phyloP scores from a whole-genome alignment of 305 asterid genomes.

The Fraxinus ornus region DNA sequence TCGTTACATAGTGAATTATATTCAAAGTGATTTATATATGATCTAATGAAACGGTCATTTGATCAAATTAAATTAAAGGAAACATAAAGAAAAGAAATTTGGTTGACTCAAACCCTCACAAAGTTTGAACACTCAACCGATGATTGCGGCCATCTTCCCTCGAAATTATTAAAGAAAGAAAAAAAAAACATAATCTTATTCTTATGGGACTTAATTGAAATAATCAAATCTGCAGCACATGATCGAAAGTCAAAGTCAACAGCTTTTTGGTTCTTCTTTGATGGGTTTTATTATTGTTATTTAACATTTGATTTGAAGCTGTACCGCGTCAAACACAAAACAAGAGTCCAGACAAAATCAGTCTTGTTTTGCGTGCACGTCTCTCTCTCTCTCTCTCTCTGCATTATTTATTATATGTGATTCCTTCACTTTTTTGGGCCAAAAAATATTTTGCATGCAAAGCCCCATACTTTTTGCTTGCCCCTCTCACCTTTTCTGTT shows the following conservation, averaged over 20 bases:
- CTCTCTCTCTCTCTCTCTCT: conserved; percentile 26
- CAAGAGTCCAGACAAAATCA: conserved; percentile 50
- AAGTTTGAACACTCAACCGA: conserved; percentile 53
- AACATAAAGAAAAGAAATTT: conserved; percentile 11
- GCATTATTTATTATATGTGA: conserved; percentile 2
- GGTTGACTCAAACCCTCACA: conserved; percentile 42
- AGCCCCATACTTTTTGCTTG: conserved; percentile 1
- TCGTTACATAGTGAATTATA: background rate
- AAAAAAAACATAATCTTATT: background rate
- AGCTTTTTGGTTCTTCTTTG: conserved; percentile 31
- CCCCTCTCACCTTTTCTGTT: background rate
- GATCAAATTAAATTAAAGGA: background rate
- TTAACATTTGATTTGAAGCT: conserved; percentile 36
- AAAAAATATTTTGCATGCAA: conserved; percentile 19
- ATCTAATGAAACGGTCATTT: background rate
- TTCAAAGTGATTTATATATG: background rate
- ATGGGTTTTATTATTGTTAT: conserved; percentile 13
- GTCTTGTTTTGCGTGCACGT: conserved; percentile 48
- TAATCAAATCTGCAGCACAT: conserved; percentile 37
- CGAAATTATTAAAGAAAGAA: background rate
- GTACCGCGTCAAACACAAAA: conserved; percentile 56
- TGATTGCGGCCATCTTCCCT: conserved; percentile 63
- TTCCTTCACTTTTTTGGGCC: conserved; percentile 1
- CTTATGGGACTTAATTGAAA: background rate
- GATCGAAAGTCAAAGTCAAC: conserved; percentile 62